Evolutionary conservation across 2,329 filamentous ascomycete species (phyloP), one percentile per base, ranked within the genome.

Genomic region (Colletotrichum higginsianum): DNA sequence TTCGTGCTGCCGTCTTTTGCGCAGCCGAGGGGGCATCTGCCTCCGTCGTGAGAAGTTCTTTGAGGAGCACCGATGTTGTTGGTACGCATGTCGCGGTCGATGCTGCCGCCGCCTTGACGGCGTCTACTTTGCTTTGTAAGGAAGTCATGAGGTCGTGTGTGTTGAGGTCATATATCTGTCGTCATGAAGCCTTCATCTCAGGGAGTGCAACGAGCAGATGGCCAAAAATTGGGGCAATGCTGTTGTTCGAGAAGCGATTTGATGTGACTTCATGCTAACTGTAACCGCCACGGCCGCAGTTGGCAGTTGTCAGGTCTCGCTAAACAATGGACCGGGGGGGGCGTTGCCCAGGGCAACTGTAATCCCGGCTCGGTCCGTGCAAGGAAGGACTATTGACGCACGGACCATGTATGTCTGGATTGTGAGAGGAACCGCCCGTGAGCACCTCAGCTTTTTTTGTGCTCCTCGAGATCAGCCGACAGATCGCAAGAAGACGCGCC

Each of bases 51-150:
- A 88, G 80, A 26, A 88, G 79, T 64, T 87, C 84, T 76, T 86
- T 87, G 69, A 88, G 78, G 2, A 80, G 79, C 30, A 86, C 84
- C 44, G 86, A 84, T 40, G 83, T 86, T 2, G 84, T 78, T 26
- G 85, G 80, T 53, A 87, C 88, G 80, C 88, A 91, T 75, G 85
- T 89, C 57, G 86, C 80, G 15, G 84, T 84, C 65, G 86, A 88
- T 73, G 86, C 82, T 74, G 90, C 81, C 52, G 88, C 87, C 72
- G 82, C 81, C 77, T 89, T 90, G 77, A 89, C 85, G 72, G 86
- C 84, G 73, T 87, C 85, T 76, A 77, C 78, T 75, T 85, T 84
- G 74, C 78, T 78, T 74, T 83, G 81, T 77, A 81, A 74, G 72
- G 84, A 82, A 82, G 83, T 79, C 85, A 87, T 86, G 71, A 75